A percentile compares a stretch with the other conserved stretches of the same genome.
phyloP scores from a whole-genome alignment of 257 asterid genomes.

The Verbena officinalis region DNA sequence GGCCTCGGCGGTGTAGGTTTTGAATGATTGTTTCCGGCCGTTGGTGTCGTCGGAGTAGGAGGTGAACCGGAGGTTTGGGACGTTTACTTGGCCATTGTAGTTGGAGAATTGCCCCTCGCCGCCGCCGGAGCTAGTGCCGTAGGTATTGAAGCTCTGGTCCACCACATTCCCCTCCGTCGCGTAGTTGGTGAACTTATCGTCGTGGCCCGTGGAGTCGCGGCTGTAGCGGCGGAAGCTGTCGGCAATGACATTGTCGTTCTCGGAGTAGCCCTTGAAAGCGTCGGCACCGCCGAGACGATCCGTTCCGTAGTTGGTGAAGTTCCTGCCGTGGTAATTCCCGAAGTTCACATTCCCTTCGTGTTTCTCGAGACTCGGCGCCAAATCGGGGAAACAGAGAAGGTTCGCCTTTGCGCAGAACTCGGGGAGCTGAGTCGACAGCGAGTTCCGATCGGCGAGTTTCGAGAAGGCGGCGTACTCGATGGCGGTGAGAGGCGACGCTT shows the following conservation, averaged over 20 bases:
- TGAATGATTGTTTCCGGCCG: constrained; percentile 58
- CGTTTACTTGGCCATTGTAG: constrained; percentile 45
- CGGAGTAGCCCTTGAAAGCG: constrained; percentile 59
- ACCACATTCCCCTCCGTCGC: constrained; percentile 48
- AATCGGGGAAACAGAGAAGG: constrained; percentile 66
- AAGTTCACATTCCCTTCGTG: constrained; percentile 53
- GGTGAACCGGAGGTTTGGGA: constrained; percentile 59
- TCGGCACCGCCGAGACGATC: constrained; percentile 51
- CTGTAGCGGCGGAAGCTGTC: constrained; percentile 78
- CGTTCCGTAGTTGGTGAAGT: constrained; percentile 81
- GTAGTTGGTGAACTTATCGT: constrained; percentile 56
- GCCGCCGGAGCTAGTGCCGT: constrained; percentile 63
- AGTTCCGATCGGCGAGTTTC: constrained; percentile 56
- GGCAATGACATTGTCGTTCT: constrained; percentile 36
- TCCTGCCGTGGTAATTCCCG: constrained; percentile 37
- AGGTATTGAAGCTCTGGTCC: constrained; percentile 72
- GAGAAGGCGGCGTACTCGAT: constrained; percentile 55
- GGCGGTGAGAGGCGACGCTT: constrained; percentile 66
- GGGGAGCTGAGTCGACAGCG: constrained; percentile 60
- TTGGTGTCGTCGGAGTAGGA: constrained; percentile 65
- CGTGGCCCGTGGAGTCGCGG: constrained; percentile 63
- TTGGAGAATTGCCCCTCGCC: constrained; percentile 60
- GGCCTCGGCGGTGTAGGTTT: constrained; percentile 42
- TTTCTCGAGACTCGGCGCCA: constrained; percentile 55
- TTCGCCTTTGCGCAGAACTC: constrained; percentile 67